phyloP scores from a whole-genome alignment of 83 land plant species.

The Larix sibirica region DNA sequence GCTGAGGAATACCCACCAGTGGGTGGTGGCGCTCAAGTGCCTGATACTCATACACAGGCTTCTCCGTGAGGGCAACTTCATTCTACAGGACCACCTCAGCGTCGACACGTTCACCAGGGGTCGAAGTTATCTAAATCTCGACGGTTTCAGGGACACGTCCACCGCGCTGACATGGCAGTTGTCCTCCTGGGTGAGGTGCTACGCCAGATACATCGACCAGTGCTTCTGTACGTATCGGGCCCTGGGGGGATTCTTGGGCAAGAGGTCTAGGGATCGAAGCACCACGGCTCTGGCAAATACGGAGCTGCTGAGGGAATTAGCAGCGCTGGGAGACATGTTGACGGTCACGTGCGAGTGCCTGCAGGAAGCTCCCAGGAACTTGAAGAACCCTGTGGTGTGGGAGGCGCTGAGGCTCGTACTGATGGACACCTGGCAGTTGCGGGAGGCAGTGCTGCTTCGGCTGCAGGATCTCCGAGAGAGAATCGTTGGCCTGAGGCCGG shows the following conservation, averaged over 20 bases:
- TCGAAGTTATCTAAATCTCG: slow-evolving; percentile 55
- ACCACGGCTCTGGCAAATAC: background rate
- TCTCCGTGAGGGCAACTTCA: slow-evolving; percentile 50
- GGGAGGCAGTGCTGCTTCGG: slow-evolving; percentile 34
- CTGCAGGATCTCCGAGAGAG: slow-evolving; percentile 43
- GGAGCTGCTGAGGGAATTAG: slow-evolving; percentile 29
- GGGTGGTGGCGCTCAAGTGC: slow-evolving; percentile 71
- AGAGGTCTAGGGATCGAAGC: background rate
- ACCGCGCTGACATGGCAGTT: slow-evolving; percentile 39
- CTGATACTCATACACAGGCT: slow-evolving; percentile 55
- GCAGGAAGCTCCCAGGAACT: background rate
- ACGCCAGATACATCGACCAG: slow-evolving; percentile 55
- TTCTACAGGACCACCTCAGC: slow-evolving; percentile 72
- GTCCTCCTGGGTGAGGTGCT: slow-evolving; percentile 60
- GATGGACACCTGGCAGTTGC: slow-evolving; percentile 27
- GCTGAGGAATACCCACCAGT: slow-evolving; percentile 47
- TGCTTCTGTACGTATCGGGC: slow-evolving; percentile 25
- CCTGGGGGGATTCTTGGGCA: slow-evolving; percentile 25
- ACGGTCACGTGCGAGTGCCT: slow-evolving; percentile 29
- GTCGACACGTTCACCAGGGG: slow-evolving; percentile 43
- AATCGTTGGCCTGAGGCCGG: slow-evolving; percentile 27
- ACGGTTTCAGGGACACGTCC: slow-evolving; percentile 41
- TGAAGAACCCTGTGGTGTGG: slow-evolving; percentile 17
- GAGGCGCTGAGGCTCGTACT: slow-evolving; percentile 35
- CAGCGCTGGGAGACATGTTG: slow-evolving; percentile 32